These are phyloP conservation scores for Colletotrichum sp. DNA, from an alignment of 2,329 filamentous ascomycete genomes.

Conservation along the genomic window DNA sequence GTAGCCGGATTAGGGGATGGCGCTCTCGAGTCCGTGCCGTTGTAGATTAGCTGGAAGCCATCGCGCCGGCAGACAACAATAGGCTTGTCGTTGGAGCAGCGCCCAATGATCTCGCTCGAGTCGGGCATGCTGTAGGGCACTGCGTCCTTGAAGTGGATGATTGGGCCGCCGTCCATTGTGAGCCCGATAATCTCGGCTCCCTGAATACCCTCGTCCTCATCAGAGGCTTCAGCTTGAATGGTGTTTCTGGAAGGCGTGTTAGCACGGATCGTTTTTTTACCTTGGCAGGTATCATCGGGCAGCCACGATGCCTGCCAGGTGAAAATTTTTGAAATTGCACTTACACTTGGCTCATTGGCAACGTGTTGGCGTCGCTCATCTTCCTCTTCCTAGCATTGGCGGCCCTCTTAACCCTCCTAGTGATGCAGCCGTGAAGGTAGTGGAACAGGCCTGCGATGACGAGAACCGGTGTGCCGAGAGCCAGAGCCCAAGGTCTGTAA, in stretches of 20 bases:
- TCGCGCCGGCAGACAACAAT: constrained; percentile 44
- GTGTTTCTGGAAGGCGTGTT: constrained; percentile 36
- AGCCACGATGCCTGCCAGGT: background rate
- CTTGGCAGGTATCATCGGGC: constrained; percentile 17
- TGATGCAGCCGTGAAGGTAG: constrained; percentile 47
- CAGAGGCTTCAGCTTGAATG: constrained; percentile 30
- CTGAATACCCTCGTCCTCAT: constrained; percentile 31
- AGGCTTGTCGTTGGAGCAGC: constrained; percentile 36
- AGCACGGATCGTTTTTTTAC: constrained; percentile 17
- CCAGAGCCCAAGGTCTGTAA: constrained; percentile 59
- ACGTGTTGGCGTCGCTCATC: constrained; percentile 26
- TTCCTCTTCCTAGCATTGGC: constrained; percentile 23
- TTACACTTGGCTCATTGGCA: constrained; percentile 50
- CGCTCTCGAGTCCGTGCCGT: constrained; percentile 4
- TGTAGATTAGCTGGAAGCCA: constrained; percentile 34
- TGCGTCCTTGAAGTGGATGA: constrained; percentile 46
- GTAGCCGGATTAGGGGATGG: constrained; percentile 12
- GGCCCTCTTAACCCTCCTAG: constrained; percentile 38
- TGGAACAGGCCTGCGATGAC: constrained; percentile 61
- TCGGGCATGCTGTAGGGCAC: constrained; percentile 33
- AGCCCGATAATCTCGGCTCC: constrained; percentile 46
- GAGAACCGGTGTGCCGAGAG: constrained; percentile 63
- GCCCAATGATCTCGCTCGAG: constrained; percentile 41
- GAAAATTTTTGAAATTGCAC: constrained; percentile 22
- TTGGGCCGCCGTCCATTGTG: constrained; percentile 49